Percentiles rank a stretch among this genome's conserved stretches.
Conservation (phyloP, 2,329 filamentous ascomycete genomes). For the Dactylonectria macrodidyma region DNA sequence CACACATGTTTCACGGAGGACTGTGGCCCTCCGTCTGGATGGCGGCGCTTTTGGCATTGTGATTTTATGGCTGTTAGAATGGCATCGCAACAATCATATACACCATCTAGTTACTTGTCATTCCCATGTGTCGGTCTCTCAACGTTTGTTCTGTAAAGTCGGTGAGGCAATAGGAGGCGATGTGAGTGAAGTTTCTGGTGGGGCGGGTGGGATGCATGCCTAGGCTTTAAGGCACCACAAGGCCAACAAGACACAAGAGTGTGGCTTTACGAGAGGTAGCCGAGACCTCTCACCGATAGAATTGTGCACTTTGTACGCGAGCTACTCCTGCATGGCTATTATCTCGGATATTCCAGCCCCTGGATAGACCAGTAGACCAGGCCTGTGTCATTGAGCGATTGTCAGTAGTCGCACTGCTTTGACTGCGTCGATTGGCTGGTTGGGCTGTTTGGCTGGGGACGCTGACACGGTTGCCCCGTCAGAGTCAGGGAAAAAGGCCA, state of each 20-base stretch:
- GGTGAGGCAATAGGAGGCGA: not conserved
- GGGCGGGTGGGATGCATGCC: slow-evolving; percentile 17
- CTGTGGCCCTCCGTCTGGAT: not conserved
- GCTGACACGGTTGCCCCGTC: slow-evolving; percentile 52
- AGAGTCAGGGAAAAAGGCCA: slow-evolving; percentile 47
- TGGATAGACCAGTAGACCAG: slow-evolving; percentile 33
- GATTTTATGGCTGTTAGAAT: no score
- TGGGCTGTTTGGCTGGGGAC: slow-evolving; percentile 27
- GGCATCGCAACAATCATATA: not conserved
- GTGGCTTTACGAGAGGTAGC: slow-evolving; percentile 23
- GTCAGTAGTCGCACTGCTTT: slow-evolving; percentile 43
- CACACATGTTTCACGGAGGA: not conserved
- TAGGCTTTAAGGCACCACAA: slow-evolving; percentile 1
- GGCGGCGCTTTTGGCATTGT: not conserved
- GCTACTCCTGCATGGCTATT: slow-evolving; percentile 26
- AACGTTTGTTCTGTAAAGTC: not conserved
- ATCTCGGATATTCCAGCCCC: slow-evolving; percentile 24
- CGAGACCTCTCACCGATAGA: slow-evolving; percentile 13
- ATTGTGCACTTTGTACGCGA: slow-evolving; percentile 33
- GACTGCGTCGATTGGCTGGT: slow-evolving; percentile 38
- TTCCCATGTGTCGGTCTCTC: not conserved
- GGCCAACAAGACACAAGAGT: slow-evolving; percentile 5
- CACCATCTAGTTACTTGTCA: not conserved
- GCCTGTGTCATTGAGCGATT: slow-evolving; percentile 24
- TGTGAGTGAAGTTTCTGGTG: slow-evolving; percentile 3